phyloP scores from a whole-genome alignment of 2,329 filamentous ascomycete genomes.

The Fusarium duplospermum region DNA sequence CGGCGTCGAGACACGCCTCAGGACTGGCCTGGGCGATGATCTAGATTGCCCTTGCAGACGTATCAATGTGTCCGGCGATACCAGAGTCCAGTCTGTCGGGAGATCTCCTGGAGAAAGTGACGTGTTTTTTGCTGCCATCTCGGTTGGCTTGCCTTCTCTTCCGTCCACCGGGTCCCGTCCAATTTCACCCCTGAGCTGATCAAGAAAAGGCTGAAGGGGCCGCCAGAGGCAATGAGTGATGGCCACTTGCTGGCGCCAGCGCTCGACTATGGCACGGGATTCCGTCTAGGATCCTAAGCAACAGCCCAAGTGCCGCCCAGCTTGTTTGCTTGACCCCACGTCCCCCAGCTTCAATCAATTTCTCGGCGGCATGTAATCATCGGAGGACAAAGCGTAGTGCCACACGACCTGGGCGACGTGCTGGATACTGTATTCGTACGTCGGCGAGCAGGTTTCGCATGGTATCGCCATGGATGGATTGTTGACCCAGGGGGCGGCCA shows the following conservation, averaged over 20 bases:
- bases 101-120: slow-evolving; percentile 6
- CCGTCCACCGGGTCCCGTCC: neutral
- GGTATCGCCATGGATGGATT: neutral
- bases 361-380: slow-evolving; percentile 13
- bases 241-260: slow-evolving; percentile 27
- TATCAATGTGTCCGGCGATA: slow-evolving; percentile 9
- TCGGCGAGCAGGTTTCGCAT: neutral
- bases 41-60: slow-evolving; percentile 29
- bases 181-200: slow-evolving; percentile 26
- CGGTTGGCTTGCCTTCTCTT: neutral
- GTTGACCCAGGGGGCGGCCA: neutral
- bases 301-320: slow-evolving; percentile 4
- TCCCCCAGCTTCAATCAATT: slow-evolving; percentile 1
- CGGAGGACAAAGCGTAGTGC: slow-evolving; percentile 26
- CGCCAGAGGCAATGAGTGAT: slow-evolving; percentile 20
- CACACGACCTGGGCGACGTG: slow-evolving; percentile 15
- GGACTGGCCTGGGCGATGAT: slow-evolving; percentile 1
- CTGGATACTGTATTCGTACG: neutral
- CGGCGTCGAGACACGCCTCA: slow-evolving; percentile 21
- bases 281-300: neutral
- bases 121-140: slow-evolving; percentile 3
- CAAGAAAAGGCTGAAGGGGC: slow-evolving; percentile 13
- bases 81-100: slow-evolving; percentile 27
- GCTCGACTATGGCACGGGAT: slow-evolving; percentile 10
- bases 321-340: slow-evolving; percentile 2